Evolutionary conservation across 192 early-diverging fungal species (phyloP).

Genomic region (Coemansia sp.): DNA sequence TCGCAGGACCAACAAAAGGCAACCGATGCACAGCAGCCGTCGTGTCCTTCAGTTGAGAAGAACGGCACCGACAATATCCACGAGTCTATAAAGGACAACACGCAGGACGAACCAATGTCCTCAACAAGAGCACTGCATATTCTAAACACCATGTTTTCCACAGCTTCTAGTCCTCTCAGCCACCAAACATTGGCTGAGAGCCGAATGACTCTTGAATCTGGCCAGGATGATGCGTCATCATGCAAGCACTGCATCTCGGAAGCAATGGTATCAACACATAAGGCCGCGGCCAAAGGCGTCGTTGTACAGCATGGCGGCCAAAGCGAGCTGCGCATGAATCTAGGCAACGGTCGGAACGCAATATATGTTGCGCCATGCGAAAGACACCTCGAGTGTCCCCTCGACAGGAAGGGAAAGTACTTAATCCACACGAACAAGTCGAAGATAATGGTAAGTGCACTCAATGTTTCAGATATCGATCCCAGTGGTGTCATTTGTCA

Average conservation of each 20-base stretch:
- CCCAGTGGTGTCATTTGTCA: background rate
- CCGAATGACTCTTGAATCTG: background rate
- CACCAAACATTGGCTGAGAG: background rate
- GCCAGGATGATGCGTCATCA: conserved; percentile 16
- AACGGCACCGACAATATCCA: conserved; percentile 6
- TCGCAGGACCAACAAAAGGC: background rate
- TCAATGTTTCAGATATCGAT: background rate
- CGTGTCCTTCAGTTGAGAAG: background rate
- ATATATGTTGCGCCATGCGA: conserved; percentile 56
- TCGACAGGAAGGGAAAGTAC: conserved; percentile 53
- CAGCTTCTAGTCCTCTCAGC: conserved; percentile 14
- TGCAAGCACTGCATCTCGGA: conserved; percentile 51
- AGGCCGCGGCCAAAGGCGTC: conserved; percentile 24
- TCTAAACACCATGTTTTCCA: conserved; percentile 33
- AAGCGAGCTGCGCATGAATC: conserved; percentile 50
- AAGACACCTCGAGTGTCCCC: conserved; percentile 45
- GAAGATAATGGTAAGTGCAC: conserved; percentile 51
- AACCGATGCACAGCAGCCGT: background rate
- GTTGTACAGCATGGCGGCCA: conserved; percentile 19
- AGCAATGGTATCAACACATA: conserved; percentile 30
- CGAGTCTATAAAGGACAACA: conserved; percentile 34
- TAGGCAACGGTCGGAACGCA: conserved; percentile 49
- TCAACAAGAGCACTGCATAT: conserved; percentile 37
- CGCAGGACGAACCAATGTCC: conserved; percentile 50
- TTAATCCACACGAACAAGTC: conserved; percentile 51